These are phyloP conservation scores for Eimeria falciformis DNA, from an alignment of 169 alveolate species.

Conservation along the genomic window DNA sequence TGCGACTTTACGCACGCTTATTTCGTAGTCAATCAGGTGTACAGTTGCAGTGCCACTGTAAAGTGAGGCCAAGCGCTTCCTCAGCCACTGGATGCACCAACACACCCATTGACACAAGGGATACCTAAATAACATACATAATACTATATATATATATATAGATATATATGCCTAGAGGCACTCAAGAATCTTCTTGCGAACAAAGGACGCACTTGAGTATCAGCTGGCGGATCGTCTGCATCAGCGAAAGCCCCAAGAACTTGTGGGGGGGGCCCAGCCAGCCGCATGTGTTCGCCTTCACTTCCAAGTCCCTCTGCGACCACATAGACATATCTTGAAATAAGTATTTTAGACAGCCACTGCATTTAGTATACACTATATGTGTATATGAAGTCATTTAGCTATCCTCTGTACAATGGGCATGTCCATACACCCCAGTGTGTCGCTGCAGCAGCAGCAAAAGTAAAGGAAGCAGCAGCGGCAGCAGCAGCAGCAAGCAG, in stretches of 20 bases:
- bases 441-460: conserved; percentile 1
- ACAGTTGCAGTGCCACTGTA: too few relatives aligned
- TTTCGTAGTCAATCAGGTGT: background rate
- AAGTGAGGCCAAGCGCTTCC: too few relatives aligned
- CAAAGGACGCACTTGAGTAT: conserved; percentile 56
- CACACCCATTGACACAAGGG: too few relatives aligned
- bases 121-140: background rate
- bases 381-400: conserved; percentile 75
- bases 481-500: conserved; percentile 28
- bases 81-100: too few relatives aligned
- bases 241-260: conserved; percentile 79
- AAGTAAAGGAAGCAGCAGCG: conserved; percentile 9
- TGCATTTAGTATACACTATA: conserved; percentile 70
- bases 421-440: too few relatives aligned
- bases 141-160: background rate
- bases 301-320: conserved; percentile 80
- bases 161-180: background rate
- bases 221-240: conserved; percentile 79
- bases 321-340: too few relatives aligned
- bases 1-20: background rate
- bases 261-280: conserved; percentile 80
- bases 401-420: conserved; percentile 76
- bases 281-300: conserved; percentile 77
- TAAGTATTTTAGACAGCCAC: conserved; percentile 71
- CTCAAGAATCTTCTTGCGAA: background rate